phyloP scores from a whole-genome alignment of 495 filamentous ascomycete species.

The Hypoxylon subgilvum region DNA sequence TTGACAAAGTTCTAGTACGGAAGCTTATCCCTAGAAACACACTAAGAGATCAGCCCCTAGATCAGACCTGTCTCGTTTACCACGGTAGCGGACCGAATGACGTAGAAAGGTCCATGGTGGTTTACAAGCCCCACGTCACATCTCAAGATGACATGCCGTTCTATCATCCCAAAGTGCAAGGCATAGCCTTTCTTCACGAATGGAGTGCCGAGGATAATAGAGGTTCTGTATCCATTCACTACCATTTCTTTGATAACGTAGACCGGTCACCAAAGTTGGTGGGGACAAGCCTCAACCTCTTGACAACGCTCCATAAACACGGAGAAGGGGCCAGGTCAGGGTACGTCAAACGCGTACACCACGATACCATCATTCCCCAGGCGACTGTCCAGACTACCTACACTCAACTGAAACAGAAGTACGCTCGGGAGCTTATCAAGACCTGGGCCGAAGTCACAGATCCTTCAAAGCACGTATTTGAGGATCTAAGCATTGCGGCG shows the following conservation, averaged over 20 bases:
- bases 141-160: conserved; percentile 71
- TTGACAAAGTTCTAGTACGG: conserved; percentile 69
- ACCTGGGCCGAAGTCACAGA: conserved; percentile 86
- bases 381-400: conserved; percentile 80
- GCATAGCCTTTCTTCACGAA: conserved; percentile 75
- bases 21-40: conserved; percentile 82
- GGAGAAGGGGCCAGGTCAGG: conserved; percentile 66
- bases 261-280: conserved; percentile 60
- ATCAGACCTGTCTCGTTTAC: conserved; percentile 82
- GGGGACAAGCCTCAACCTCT: conserved; percentile 72
- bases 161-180: conserved; percentile 80
- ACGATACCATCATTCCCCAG: conserved; percentile 77
- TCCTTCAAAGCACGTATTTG: conserved; percentile 90
- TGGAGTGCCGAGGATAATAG: conserved; percentile 49
- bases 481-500: conserved; percentile 89
- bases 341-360: conserved; percentile 75
- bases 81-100: conserved; percentile 32
- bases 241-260: conserved; percentile 62
- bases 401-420: conserved; percentile 74
- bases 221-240: conserved; percentile 70
- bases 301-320: conserved; percentile 77
- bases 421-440: conserved; percentile 69
- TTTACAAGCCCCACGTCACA: conserved; percentile 77
- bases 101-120: conserved; percentile 60
- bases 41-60: conserved; percentile 69